phyloP scores from a whole-genome alignment of 2,329 filamentous ascomycete genomes.

The Volutella citrinella region DNA sequence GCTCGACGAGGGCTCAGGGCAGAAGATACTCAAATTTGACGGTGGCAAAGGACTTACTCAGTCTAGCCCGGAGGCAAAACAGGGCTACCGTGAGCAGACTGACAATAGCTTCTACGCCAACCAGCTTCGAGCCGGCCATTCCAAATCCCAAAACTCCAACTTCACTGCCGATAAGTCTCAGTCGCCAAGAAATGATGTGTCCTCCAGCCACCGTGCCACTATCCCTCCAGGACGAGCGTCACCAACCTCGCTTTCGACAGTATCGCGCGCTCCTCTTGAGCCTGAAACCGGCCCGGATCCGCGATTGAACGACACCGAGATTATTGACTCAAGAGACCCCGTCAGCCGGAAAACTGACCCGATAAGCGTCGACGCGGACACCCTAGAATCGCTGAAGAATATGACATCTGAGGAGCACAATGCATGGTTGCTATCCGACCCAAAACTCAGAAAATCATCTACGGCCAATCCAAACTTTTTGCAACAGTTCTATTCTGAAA shows the following conservation, averaged over 20 bases:
- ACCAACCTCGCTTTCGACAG: too few relatives aligned
- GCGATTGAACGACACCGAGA: too few relatives aligned
- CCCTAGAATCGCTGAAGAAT: too few relatives aligned
- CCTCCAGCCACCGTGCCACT: not conserved
- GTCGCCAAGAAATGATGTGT: too few relatives aligned
- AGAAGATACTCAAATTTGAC: constrained; percentile 68
- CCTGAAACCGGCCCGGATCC: too few relatives aligned
- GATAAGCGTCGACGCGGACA: too few relatives aligned
- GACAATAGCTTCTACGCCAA: constrained; percentile 78
- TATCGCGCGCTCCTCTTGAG: too few relatives aligned
- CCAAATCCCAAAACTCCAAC: constrained; percentile 26
- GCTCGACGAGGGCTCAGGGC: constrained; percentile 77
- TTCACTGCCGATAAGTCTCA: constrained; percentile 26
- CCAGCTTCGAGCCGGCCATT: constrained; percentile 53
- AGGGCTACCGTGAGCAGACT: constrained; percentile 77
- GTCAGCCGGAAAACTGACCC: too few relatives aligned
- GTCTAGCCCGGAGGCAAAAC: constrained; percentile 51
- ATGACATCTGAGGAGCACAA: constrained; percentile 94
- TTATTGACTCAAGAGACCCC: not conserved
- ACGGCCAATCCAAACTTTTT: constrained; percentile 92
- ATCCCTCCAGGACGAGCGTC: too few relatives aligned
- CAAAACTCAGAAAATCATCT: constrained; percentile 81
- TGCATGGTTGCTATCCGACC: constrained; percentile 76
- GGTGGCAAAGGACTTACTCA: constrained; percentile 66
- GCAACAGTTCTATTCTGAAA: constrained; percentile 93